Evolutionary conservation across 2,329 filamentous ascomycete genomes (phyloP), one percentile per base, ranked within the genome.

Genomic region (Aspergillus nomiae): DNA sequence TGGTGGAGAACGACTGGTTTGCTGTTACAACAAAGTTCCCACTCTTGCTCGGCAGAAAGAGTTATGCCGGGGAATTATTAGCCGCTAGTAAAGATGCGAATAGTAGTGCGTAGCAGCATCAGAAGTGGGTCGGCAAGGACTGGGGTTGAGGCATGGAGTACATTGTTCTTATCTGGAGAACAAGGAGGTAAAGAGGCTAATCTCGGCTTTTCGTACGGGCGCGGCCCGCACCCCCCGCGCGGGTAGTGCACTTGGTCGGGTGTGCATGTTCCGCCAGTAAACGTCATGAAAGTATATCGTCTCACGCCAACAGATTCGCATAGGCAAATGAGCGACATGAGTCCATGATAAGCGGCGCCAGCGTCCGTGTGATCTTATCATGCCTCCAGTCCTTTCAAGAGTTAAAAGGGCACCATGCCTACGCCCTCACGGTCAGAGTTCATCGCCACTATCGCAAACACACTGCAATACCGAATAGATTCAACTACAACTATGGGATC

Each of bases 401-500:
- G 30, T 54, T 54, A 54, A 34, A 36, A 54, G n/a, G 30, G 11
- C 51, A 8, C 50, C 30, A 36, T 14, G 6, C 51, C 51, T 54
- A 19, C 51, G 9, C 34, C 16, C 12, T 55, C 51, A 32, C 4
- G 2, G 19, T 12, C 9, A 32, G 30, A 19, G 8, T n/a, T n/a
- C 26, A 26, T 21, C 26, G 24, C 12, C 10, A 24, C 51, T 36
- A 1, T n/a, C 38, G 26, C 51, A 16, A 38, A 16, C n/a, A 55
- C 6, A 16, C 51, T 54, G 3, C 51, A 14, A 54, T 26, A 26
- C 26, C 26, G 10, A 7, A 11, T 36, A 6, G 30, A 24, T 6
- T 26, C 4, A 26, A 55, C 30, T n/a, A 28, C 34, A 45, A 60
- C 56, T 12, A 67, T 67, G 63, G 63, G 63, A 21, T 65, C 63